Evolutionary conservation across 306 rosid genomes (phyloP).

Genomic region (Parietaria judaica): DNA sequence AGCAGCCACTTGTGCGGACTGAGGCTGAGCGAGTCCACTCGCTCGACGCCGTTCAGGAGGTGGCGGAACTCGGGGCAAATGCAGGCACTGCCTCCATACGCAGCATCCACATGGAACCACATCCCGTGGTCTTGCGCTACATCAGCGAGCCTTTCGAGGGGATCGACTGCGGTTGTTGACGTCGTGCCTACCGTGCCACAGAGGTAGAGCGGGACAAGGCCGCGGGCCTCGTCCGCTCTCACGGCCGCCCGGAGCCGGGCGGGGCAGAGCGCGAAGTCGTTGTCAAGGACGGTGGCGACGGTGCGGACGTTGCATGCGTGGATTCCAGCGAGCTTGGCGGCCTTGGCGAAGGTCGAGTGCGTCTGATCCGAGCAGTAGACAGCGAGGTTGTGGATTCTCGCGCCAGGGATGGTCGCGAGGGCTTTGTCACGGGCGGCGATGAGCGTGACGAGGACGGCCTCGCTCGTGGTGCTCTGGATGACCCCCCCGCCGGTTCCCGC

Average conservation of each 20-base stretch:
- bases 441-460: conserved; percentile 46
- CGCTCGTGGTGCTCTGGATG: conserved; percentile 47
- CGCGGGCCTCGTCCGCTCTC: conserved; percentile 29
- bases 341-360: conserved; percentile 43
- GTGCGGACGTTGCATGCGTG: conserved; percentile 23
- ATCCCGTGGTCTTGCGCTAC: conserved; percentile 33
- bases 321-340: conserved; percentile 47
- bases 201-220: conserved; percentile 46
- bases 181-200: conserved; percentile 55
- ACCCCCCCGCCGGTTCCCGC: conserved; percentile 46
- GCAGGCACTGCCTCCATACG: conserved; percentile 48
- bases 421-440: conserved; percentile 45
- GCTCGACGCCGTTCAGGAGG: conserved; percentile 36
- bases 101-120: conserved; percentile 70
- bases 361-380: conserved; percentile 64
- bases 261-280: conserved; percentile 29
- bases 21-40: conserved; percentile 40
- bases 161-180: conserved; percentile 44
- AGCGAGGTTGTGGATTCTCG: conserved; percentile 26
- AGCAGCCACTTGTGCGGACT: conserved; percentile 64
- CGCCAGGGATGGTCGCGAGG: conserved; percentile 11
- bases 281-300: conserved; percentile 22
- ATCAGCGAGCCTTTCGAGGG: conserved; percentile 27
- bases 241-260: conserved; percentile 15
- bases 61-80: conserved; percentile 59